Base-by-base conservation (phyloP, 2,329 filamentous ascomycete species). In the Aspergillus pseudoterreus region DNA sequence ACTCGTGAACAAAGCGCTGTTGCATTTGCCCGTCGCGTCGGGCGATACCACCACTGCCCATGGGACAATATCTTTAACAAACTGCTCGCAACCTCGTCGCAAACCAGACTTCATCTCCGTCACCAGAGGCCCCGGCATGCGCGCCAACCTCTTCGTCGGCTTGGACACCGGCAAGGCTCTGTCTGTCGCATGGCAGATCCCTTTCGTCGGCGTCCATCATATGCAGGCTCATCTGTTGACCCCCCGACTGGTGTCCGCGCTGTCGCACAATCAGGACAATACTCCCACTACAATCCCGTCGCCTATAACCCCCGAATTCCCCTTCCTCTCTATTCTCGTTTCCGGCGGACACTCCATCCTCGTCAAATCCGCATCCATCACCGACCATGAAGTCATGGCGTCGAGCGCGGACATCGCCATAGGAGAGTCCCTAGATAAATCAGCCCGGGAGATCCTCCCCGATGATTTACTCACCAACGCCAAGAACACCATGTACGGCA, bases 221-320 rank as follows among this genome's bases (percentile, higher is more conserved):
- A 97, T 99, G 94, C 92, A 96, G 69, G 94, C 92, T 10, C 94
- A 99, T 71, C 87, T 94, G 15, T 75, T 99, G 56, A 97, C 94
- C 15, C 88, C 92, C 14, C 81, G 90, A 9, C 80, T 99, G 39
- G 85, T 86, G 4, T 73, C 77, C 30, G 87, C 88, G 4, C 71
- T 92, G 53, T 66, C 76, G 47, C 58, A 54, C 17, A 57, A 55
- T 11, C 47, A 54, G 47, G 58, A 55, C 6, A 42, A 46, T 4
- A 45, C n/a, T 33, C 55, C 47, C 47, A 44, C 52, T 17, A 45
- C 48, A 46, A 47, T 45, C 10, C 48, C 17, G 39, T 11, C 33
- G 35, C 14, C 50, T 30, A 22, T 50, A 12, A 36, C 59, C 64
- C 87, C 86, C 0, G 63, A 71, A 1, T 96, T 95, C 60, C 92